Evolutionary conservation across 2,329 filamentous ascomycete genomes (phyloP).

Genomic region (Penicillium nordicum): DNA sequence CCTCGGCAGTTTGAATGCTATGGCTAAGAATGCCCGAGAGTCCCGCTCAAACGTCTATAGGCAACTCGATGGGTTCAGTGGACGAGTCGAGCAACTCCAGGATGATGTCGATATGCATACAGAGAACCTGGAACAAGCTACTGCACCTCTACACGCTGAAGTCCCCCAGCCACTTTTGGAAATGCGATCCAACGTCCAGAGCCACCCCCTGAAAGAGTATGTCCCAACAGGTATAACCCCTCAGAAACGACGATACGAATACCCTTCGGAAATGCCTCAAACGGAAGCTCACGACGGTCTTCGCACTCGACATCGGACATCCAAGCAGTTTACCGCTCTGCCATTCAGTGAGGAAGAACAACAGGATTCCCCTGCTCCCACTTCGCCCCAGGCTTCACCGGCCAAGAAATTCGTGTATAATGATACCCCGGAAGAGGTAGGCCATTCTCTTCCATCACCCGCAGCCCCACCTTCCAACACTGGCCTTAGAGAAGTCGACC

Average conservation of each 20-base stretch:
- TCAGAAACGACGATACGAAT: conserved; percentile 75
- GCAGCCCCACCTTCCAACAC: conserved; percentile 36
- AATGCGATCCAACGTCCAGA: conserved; percentile 66
- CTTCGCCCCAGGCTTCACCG: conserved; percentile 39
- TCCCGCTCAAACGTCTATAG: conserved; percentile 69
- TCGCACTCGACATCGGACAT: conserved; percentile 50
- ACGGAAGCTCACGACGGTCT: conserved; percentile 63
- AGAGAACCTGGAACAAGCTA: conserved; percentile 54
- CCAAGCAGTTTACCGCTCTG: conserved; percentile 32
- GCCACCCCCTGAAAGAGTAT: conserved; percentile 71
- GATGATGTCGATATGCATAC: conserved; percentile 63
- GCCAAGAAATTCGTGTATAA: conserved; percentile 54
- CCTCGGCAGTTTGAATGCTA: conserved; percentile 58
- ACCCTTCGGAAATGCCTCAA: conserved; percentile 71
- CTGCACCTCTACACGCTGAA: conserved; percentile 57
- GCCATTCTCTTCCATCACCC: conserved; percentile 29
- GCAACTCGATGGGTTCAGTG: conserved; percentile 67
- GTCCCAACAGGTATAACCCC: conserved; percentile 81
- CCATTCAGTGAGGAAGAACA: conserved; percentile 32
- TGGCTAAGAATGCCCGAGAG: conserved; percentile 66
- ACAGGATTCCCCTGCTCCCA: conserved; percentile 14
- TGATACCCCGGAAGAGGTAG: conserved; percentile 44
- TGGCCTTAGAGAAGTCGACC: conserved; percentile 52
- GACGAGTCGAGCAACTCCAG: conserved; percentile 65
- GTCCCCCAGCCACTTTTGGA: conserved; percentile 67